Evolutionary conservation across 225 moss, liverwort and hornwort species (phyloP).

Genomic region (Sphagnum tenellum): DNA sequence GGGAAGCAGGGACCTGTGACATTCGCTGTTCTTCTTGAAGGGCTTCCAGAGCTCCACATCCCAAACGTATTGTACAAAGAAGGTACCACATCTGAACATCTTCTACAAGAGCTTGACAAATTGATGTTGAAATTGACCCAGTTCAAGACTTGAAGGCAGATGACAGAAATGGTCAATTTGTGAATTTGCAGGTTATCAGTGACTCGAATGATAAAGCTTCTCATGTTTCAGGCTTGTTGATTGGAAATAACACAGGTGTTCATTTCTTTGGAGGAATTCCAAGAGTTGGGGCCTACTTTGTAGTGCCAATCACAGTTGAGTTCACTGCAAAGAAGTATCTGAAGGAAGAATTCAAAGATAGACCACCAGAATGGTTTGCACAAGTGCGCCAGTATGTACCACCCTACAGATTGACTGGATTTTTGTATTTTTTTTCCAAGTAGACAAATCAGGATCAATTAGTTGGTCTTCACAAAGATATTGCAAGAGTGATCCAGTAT

Average conservation of each 20-base stretch:
- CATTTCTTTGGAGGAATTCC: slow-evolving; percentile 74
- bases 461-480: no score
- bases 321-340: slow-evolving; percentile 36
- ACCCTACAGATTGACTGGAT: no score
- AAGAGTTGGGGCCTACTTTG: slow-evolving; percentile 70
- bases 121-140: no score
- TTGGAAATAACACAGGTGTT: slow-evolving; percentile 24
- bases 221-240: no score
- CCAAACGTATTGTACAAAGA: slow-evolving; percentile 73
- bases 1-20: slow-evolving; percentile 55
- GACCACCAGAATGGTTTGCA: slow-evolving; percentile 24
- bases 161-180: no score
- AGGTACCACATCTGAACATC: slow-evolving; percentile 25
- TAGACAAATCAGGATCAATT: no score
- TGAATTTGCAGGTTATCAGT: no score
- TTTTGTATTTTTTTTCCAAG: no score
- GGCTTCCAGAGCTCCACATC: slow-evolving; percentile 34
- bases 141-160: no score
- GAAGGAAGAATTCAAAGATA: slow-evolving; percentile 15
- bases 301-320: slow-evolving; percentile 46
- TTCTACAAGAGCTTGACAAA: no score
- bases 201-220: no score
- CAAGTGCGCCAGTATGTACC: slow-evolving; percentile 36
- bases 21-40: slow-evolving; percentile 50
- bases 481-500: no score